phyloP scores from a whole-genome alignment of 2,329 filamentous ascomycete genomes.

The Fusarium keratoplasticum region DNA sequence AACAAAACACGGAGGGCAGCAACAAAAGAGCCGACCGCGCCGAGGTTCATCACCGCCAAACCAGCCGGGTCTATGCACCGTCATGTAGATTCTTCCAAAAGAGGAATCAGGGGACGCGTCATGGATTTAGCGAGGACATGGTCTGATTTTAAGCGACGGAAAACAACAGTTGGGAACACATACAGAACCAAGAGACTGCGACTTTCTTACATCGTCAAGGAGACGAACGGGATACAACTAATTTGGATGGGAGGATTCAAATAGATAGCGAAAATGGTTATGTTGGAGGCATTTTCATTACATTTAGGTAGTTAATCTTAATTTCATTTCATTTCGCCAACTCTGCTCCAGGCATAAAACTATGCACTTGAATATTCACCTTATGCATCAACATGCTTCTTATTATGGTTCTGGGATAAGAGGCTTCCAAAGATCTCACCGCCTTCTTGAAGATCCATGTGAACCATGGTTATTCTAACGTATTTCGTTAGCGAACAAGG shows the following conservation, averaged over 20 bases:
- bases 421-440: background rate
- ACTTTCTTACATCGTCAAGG: background rate
- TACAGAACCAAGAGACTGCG: background rate
- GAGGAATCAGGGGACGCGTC: background rate
- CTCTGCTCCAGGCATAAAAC: background rate
- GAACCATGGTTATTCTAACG: background rate
- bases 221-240: background rate
- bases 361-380: background rate
- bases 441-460: background rate
- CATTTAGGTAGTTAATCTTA: background rate
- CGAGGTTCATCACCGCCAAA: slow-evolving; percentile 15
- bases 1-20: background rate
- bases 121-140: background rate
- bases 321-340: background rate
- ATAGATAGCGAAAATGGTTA: background rate
- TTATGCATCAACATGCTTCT: background rate
- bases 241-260: background rate
- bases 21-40: slow-evolving; percentile 8
- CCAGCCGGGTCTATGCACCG: slow-evolving; percentile 10
- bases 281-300: background rate
- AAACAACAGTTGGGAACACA: background rate
- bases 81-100: slow-evolving; percentile 21
- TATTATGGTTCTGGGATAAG: background rate
- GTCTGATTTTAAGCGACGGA: background rate
- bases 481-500: background rate